Percentiles rank a stretch among this genome's conserved stretches.
These are phyloP conservation scores for Euphorbia peplus DNA, from an alignment of 345 rosid species.

Conservation along the genomic window DNA sequence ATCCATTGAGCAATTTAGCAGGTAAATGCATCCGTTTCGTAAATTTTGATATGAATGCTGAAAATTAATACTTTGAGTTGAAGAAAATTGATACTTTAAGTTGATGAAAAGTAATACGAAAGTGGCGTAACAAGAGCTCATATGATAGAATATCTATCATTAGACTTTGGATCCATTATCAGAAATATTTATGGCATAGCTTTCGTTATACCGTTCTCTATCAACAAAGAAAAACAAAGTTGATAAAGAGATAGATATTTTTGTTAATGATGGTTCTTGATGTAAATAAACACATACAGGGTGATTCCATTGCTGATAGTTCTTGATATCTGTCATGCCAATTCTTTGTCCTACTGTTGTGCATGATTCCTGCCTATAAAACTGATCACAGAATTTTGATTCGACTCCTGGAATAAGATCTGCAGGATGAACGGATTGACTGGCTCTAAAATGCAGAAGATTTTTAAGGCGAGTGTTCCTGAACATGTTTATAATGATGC, in stretches of 20 bases:
- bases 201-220: too few relatives aligned
- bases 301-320: too few relatives aligned
- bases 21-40: slow-evolving; percentile 39
- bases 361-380: slow-evolving; percentile 3
- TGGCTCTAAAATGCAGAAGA: slow-evolving; percentile 76
- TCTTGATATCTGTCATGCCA: background rate
- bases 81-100: too few relatives aligned
- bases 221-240: background rate
- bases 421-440: slow-evolving; percentile 97
- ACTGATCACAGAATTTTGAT: slow-evolving; percentile 31
- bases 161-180: too few relatives aligned
- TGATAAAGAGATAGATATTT: background rate
- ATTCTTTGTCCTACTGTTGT: background rate
- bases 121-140: too few relatives aligned
- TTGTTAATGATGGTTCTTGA: background rate
- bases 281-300: background rate
- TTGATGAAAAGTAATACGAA: too few relatives aligned
- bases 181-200: too few relatives aligned
- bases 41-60: background rate
- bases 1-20: slow-evolving; percentile 94
- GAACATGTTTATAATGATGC: slow-evolving; percentile 55
- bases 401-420: slow-evolving; percentile 39
- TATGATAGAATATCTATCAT: too few relatives aligned
- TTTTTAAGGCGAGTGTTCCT: slow-evolving; percentile 75
- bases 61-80: too few relatives aligned